Evolutionary conservation across 2,329 filamentous ascomycete species (phyloP).

Genomic region (Nigrograna mackinnonii): DNA sequence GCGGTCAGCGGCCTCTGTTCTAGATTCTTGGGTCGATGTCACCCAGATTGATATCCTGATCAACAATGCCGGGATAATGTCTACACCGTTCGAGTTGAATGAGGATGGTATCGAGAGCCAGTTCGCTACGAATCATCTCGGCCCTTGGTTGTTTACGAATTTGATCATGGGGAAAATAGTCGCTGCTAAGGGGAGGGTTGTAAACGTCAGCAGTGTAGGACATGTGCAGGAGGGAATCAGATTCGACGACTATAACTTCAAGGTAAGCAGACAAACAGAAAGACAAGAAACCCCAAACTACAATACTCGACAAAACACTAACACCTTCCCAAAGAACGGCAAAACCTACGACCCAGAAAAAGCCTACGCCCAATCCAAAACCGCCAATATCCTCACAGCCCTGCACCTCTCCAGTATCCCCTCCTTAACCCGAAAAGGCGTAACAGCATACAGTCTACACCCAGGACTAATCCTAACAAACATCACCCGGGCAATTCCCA

Average conservation of each 20-base stretch:
- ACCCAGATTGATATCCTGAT: slow-evolving; percentile 43
- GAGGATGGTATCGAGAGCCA: slow-evolving; percentile 50
- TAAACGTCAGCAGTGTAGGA: slow-evolving; percentile 19
- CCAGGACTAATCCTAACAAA: slow-evolving; percentile 21
- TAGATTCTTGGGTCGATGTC: slow-evolving; percentile 21
- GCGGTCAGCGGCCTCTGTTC: slow-evolving; percentile 31
- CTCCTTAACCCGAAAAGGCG: slow-evolving; percentile 10
- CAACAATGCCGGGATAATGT: slow-evolving; percentile 44
- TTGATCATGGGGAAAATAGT: slow-evolving; percentile 42
- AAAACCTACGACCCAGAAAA: slow-evolving; percentile 8
- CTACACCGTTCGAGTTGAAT: slow-evolving; percentile 33
- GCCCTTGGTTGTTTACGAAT: slow-evolving; percentile 48
- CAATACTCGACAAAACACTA: no score
- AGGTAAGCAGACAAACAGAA: no score
- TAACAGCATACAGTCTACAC: slow-evolving; percentile 19
- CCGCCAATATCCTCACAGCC: slow-evolving; percentile 22
- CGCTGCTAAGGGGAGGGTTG: slow-evolving; percentile 34
- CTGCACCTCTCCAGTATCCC: slow-evolving; percentile 11
- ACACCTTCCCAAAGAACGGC: slow-evolving; percentile 2
- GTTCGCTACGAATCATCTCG: slow-evolving; percentile 52
- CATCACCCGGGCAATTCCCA: slow-evolving; percentile 4
- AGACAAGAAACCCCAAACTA: no score
- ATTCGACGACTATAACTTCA: slow-evolving; percentile 20
- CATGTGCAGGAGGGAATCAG: slow-evolving; percentile 14
- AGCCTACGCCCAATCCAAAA: slow-evolving; percentile 25